These are phyloP conservation scores for Psilocybe cubensis DNA, from an alignment of 768 basidiomycete genomes.

Conservation along the genomic window DNA sequence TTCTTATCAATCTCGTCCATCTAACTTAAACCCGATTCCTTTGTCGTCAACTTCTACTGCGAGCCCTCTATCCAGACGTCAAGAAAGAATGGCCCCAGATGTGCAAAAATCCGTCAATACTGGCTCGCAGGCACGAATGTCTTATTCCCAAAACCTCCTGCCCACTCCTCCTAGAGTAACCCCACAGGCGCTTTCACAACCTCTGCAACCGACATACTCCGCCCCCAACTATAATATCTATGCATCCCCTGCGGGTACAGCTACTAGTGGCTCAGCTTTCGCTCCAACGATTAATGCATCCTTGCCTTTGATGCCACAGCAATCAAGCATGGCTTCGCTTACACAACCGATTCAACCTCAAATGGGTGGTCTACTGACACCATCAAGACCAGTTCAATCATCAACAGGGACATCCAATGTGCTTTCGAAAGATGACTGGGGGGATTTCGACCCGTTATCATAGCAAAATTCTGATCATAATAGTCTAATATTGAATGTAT, in stretches of 20 bases:
- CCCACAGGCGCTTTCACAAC: constrained; percentile 19
- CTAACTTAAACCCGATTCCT: constrained; percentile 43
- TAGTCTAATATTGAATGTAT: no score
- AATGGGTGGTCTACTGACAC: constrained; percentile 57
- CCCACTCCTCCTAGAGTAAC: constrained; percentile 15
- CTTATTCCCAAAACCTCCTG: constrained; percentile 20
- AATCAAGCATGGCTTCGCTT: constrained; percentile 20
- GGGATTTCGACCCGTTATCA: constrained; percentile 81
- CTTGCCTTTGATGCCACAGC: constrained; percentile 19
- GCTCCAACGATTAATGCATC: constrained; percentile 11
- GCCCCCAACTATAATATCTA: constrained; percentile 65
- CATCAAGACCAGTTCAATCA: constrained; percentile 63
- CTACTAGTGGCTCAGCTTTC: constrained; percentile 15
- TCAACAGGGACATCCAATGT: constrained; percentile 47
- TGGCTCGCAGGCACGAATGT: constrained; percentile 7
- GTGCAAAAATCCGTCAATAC: constrained; percentile 12
- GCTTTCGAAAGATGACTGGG: constrained; percentile 70
- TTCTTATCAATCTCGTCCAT: constrained; percentile 39
- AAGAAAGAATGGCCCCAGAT: constrained; percentile 7
- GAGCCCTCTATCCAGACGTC: constrained; percentile 2
- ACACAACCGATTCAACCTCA: constrained; percentile 26
- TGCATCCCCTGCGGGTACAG: constrained; percentile 26
- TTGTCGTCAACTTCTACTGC: constrained; percentile 24
- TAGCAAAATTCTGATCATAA: constrained; percentile 23
- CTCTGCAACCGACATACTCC: constrained; percentile 16